phyloP scores from a whole-genome alignment of 306 rosid genomes.

The Dalbergia oliveri region DNA sequence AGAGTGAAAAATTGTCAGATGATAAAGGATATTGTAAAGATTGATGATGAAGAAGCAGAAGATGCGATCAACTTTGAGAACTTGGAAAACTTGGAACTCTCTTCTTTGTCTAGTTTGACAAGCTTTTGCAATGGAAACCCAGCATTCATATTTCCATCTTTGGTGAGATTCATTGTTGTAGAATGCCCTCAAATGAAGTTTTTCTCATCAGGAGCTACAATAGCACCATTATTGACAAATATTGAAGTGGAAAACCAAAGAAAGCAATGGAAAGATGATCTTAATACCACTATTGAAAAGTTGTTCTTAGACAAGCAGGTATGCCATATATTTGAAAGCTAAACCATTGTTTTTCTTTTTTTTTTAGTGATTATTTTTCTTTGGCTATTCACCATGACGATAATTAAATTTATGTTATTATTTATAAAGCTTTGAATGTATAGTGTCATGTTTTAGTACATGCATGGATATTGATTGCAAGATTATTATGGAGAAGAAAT shows the following conservation, averaged over 20 bases:
- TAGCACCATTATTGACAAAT: not conserved
- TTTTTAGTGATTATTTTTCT: no score
- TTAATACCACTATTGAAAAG: conserved; percentile 1
- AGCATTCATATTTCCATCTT: conserved; percentile 10
- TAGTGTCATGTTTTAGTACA: no score
- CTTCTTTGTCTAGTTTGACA: not conserved
- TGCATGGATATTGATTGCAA: no score
- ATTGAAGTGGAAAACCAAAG: not conserved
- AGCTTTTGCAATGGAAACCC: conserved; percentile 23
- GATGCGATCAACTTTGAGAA: conserved; percentile 16
- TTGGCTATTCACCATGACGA: not conserved
- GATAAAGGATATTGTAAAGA: conserved; percentile 17
- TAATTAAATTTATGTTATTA: not conserved
- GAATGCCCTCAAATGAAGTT: conserved; percentile 2
- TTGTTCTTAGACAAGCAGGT: not conserved
- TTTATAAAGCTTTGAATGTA: not conserved
- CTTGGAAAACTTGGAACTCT: not conserved
- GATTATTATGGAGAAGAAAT: not conserved
- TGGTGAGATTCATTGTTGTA: not conserved
- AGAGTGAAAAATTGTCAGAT: not conserved
- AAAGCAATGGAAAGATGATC: not conserved
- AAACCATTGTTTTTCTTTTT: not conserved
- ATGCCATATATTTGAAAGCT: not conserved
- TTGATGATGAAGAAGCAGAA: conserved; percentile 10
- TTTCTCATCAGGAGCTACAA: not conserved